phyloP scores from a whole-genome alignment of 805 yeast genomes.

The Yarrowia osloensis region DNA sequence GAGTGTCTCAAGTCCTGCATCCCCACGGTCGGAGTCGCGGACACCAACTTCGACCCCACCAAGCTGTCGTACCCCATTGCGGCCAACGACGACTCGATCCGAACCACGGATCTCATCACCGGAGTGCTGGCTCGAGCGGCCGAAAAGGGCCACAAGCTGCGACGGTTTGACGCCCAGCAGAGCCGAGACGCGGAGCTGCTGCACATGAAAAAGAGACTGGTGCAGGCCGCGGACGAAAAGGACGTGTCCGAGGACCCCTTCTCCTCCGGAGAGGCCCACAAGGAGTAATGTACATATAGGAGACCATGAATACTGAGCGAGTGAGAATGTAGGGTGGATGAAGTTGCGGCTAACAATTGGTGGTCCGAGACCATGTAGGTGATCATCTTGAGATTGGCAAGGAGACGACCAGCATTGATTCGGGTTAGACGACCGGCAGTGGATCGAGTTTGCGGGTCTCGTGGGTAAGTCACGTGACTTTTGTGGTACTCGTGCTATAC shows the following conservation, averaged over 20 bases:
- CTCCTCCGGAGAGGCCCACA: not conserved
- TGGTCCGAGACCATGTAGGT: no score
- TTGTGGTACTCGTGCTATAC: no score
- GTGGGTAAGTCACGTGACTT: no score
- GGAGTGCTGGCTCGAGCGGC: conserved; percentile 89
- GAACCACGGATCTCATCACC: conserved; percentile 74
- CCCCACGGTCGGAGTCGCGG: conserved; percentile 92
- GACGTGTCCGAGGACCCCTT: not conserved
- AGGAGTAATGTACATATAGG: conserved; percentile 20
- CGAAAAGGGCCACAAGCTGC: conserved; percentile 65
- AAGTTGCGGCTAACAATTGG: no score
- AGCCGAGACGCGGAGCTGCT: conserved; percentile 32
- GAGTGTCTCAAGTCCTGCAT: conserved; percentile 82
- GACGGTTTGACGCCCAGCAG: conserved; percentile 48
- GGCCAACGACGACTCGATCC: conserved; percentile 87
- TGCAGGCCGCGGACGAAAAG: not conserved
- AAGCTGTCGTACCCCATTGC: conserved; percentile 93
- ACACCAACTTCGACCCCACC: conserved; percentile 90
- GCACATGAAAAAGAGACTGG: not conserved
- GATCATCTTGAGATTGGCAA: no score
- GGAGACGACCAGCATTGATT: no score
- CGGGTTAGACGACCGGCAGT: no score
- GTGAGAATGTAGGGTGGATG: no score
- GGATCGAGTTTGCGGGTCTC: no score
- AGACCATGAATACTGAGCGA: no score